phyloP scores from a whole-genome alignment of 805 yeast species.

The Candida peoriensis region DNA sequence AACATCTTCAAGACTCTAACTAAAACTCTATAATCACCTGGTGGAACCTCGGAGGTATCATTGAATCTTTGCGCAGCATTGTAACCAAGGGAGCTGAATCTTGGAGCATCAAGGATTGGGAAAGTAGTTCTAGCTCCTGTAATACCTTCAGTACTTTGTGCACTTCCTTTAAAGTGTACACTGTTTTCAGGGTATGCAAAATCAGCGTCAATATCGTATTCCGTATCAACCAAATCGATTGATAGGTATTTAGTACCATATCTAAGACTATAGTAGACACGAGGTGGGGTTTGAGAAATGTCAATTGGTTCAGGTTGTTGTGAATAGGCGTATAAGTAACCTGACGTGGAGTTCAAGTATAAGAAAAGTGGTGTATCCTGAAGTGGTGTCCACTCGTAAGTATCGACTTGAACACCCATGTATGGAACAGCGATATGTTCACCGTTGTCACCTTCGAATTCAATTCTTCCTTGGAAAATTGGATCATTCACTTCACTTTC shows the following conservation, averaged over 20 bases:
- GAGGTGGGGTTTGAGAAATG: slow-evolving; percentile 2
- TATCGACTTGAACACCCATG: slow-evolving; percentile 13
- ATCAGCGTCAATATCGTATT: slow-evolving; percentile 7
- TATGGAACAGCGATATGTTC: slow-evolving; percentile 13
- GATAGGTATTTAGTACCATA: slow-evolving; percentile 11
- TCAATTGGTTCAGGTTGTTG: slow-evolving; percentile 1
- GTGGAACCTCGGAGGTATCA: slow-evolving; percentile 3
- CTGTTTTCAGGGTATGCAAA: slow-evolving; percentile 8
- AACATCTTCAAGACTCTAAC: slow-evolving; percentile 8
- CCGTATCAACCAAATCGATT: slow-evolving; percentile 12
- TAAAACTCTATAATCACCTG: slow-evolving; percentile 11
- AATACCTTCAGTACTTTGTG: slow-evolving; percentile 2
- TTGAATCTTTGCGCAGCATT: slow-evolving; percentile 1
- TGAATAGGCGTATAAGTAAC: slow-evolving; percentile 6
- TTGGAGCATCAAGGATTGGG: slow-evolving; percentile 4
- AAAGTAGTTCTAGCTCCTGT: neutral
- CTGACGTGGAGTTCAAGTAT: slow-evolving; percentile 3
- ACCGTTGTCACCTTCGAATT: slow-evolving; percentile 12
- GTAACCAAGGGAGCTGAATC: slow-evolving; percentile 1
- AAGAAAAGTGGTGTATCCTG: slow-evolving; percentile 2
- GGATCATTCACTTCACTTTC: slow-evolving; percentile 4
- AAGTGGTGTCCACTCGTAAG: slow-evolving; percentile 9
- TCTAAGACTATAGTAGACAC: slow-evolving; percentile 4
- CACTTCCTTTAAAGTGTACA: slow-evolving; percentile 4
- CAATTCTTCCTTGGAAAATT: slow-evolving; percentile 10